Evolutionary conservation across 805 yeast species (phyloP), one percentile per base, ranked within the genome.

Genomic region (Yamadazyma ubonensis): DNA sequence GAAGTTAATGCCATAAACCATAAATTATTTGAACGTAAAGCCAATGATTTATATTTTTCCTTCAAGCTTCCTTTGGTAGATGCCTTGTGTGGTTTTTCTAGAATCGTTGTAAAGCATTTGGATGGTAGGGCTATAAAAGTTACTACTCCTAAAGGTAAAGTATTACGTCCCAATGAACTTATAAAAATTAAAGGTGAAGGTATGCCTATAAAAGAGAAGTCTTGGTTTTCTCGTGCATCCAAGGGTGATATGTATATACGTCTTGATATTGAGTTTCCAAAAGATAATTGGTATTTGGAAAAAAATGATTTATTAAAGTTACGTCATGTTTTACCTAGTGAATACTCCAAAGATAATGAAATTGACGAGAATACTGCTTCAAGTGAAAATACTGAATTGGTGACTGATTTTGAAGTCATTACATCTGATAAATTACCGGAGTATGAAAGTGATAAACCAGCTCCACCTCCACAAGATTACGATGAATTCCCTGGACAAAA

Each of bases 251-350:
- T 89, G 47, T 88, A 79, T 52, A 68, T 89, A 12, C 76, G 71
- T 38, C 59, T 86, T n/a, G 77, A 76, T 15, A 78, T 90, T 38
- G 87, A 81, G 50, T 89, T 90, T 58, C 97, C 96, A 2, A 71
- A 72, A 25, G 95, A 88, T 59, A 76, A 81, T 53, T 89, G 96
- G 96, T 81, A 82, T 53, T 60, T 77, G 49, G 96, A 88, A 57
- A 76, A 73, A 51, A 71, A 78, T 42, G 96, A 88, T 53, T 39
- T 81, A 3, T 43, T 61, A 17, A 75, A 71, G 44, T 63, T 85
- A 38, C 70, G 65, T 48, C 75, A 78, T 42, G 63, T 82, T 15
- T 62, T 85, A 36, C 89, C 86, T 3, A 59, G 43, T 42, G 62
- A 54, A 2, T 50, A 63, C 29, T 45, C 48, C n/a, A 55, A 48